A percentile compares a stretch with the other conserved stretches of the same genome.
These are phyloP conservation scores for Candida alai DNA, from an alignment of 805 yeast species.

Conservation along the genomic window DNA sequence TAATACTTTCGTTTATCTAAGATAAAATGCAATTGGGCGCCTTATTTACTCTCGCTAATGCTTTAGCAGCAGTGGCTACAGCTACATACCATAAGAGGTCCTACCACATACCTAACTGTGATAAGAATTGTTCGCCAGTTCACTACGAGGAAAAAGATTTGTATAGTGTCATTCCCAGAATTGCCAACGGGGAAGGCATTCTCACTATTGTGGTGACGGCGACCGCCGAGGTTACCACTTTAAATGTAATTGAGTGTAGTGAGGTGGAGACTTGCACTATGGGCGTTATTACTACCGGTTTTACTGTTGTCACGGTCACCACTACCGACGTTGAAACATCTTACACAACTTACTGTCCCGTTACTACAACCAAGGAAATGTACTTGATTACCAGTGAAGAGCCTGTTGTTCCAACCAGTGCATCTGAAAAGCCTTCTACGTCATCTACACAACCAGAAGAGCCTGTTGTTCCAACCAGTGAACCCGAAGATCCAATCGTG, in stretches of 20 bases:
- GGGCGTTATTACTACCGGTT: conserved; percentile 11
- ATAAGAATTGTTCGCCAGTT: neutral
- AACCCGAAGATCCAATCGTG: neutral
- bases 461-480: neutral
- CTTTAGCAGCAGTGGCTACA: too few species aligned
- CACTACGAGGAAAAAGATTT: neutral
- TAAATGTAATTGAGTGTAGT: neutral
- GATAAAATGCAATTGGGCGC: too few species aligned
- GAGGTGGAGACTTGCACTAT: conserved; percentile 1
- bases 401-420: conserved; percentile 6
- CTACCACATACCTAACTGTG: too few species aligned
- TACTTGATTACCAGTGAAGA: neutral
- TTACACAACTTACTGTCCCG: conserved; percentile 24
- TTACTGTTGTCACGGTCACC: conserved; percentile 20
- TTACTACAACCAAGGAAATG: conserved; percentile 9
- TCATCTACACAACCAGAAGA: neutral
- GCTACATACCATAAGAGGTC: too few species aligned
- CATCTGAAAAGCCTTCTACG: neutral
- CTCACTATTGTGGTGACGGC: neutral
- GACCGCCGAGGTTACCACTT: conserved; percentile 3
- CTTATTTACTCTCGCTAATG: too few species aligned
- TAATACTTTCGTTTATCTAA: too few species aligned
- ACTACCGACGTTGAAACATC: conserved; percentile 16
- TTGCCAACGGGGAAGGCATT: neutral
- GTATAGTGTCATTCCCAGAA: neutral